phyloP scores from a whole-genome alignment of 805 yeast species.

The Kodamaea neixiangensis region DNA sequence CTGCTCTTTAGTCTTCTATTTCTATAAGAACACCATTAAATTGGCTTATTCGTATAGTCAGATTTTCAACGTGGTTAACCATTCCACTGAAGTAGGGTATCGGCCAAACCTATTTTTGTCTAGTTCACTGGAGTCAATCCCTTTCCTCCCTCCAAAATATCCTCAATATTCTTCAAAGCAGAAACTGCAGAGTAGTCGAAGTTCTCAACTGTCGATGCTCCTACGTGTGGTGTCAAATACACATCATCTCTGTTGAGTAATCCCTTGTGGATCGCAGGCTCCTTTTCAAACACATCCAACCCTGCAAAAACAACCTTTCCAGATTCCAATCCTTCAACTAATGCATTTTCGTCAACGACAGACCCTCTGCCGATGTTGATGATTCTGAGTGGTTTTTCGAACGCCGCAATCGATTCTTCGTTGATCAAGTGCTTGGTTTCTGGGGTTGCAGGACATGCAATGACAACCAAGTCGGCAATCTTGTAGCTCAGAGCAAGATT shows the following conservation, averaged over 20 bases:
- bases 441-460: constrained; percentile 67
- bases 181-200: constrained; percentile 50
- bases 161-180: constrained; percentile 57
- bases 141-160: constrained; percentile 39
- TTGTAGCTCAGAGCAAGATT: constrained; percentile 33
- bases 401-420: constrained; percentile 42
- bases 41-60: too few relatives aligned
- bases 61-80: too few relatives aligned
- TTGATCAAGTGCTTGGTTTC: constrained; percentile 59
- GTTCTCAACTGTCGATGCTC: constrained; percentile 63
- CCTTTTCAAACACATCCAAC: constrained; percentile 69
- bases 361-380: constrained; percentile 78
- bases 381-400: constrained; percentile 58
- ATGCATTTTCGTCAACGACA: constrained; percentile 65
- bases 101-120: background rate
- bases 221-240: constrained; percentile 68
- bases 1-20: too few relatives aligned
- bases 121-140: constrained; percentile 25
- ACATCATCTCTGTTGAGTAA: constrained; percentile 62
- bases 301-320: constrained; percentile 70
- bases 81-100: too few relatives aligned
- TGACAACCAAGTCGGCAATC: constrained; percentile 58
- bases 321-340: constrained; percentile 57
- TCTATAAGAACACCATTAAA: too few relatives aligned
- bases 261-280: constrained; percentile 55